Conservation (phyloP, 73 alveolate species). For the Paramecium pentaurelia region DNA sequence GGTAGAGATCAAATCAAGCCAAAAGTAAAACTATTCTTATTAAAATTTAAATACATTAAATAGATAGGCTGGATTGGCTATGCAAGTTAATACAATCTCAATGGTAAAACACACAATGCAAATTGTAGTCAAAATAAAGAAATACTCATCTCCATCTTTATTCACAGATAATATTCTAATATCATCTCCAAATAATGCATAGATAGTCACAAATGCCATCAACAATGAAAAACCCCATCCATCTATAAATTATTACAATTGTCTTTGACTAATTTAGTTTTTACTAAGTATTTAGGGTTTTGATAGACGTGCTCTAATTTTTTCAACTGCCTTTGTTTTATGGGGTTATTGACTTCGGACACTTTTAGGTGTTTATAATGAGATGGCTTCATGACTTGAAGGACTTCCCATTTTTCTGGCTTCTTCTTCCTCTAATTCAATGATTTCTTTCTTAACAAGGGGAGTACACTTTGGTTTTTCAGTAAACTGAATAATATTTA, state of each 20-base stretch:
- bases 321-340: not conserved
- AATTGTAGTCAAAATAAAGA: constrained; percentile 40
- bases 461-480: not conserved
- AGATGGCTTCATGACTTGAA: not conserved
- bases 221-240: constrained; percentile 29
- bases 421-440: not conserved
- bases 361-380: not conserved
- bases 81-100: constrained; percentile 58
- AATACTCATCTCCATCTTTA: constrained; percentile 51
- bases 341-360: not conserved
- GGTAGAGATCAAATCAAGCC: constrained; percentile 80
- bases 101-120: constrained; percentile 12
- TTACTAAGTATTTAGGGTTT: not conserved
- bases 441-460: not conserved
- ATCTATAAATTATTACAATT: not conserved
- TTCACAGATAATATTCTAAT: constrained; percentile 57
- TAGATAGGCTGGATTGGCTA: constrained; percentile 61
- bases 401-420: not conserved
- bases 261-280: not conserved
- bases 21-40: constrained; percentile 65
- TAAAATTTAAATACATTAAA: not conserved
- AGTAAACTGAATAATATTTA: not conserved
- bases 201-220: constrained; percentile 76
- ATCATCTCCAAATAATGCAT: constrained; percentile 89
- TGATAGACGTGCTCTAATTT: not conserved